Base-by-base conservation (phyloP, 2,329 filamentous ascomycete genomes). In the Aureobasidium sp. region DNA sequence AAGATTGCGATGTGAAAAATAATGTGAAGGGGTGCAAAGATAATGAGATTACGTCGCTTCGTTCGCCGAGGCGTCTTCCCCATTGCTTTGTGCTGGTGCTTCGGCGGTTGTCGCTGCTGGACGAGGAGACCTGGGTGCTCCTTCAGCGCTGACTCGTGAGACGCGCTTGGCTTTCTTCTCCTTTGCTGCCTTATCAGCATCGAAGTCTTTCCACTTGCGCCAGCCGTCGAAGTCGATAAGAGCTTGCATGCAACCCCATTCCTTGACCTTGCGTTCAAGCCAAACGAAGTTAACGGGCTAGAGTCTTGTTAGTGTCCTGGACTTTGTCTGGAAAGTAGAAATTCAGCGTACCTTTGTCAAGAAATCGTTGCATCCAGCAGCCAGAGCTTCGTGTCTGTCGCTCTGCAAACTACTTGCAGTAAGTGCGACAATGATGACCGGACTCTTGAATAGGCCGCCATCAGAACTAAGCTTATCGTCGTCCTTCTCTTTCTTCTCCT, bases 221-320 rank as follows among this genome's bases (percentile, higher is more conserved):
- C 94, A 99, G 65, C 94, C 94, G 73, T 97, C 93, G 73, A 94
- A 97, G 78, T 99, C 94, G 71, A 99, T 97, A 27, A 99, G 82
- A 10, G 94, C 94, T 78, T 97, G 94, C 94, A 99, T 99, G 79
- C 94, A 97, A 62, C 94, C 94, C 94, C 94, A 99, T 80, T 99
- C 94, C 77, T 95, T 97, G 68, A 97, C 92, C 75, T 99, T 99
- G 63, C 93, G 86, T 74, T 97, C 91, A 29, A 99, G 84, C 92
- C 93, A 99, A 64, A 95, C 89, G 72, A 97, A 97, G 73, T 96
- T 96, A 68, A 99, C 93, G 24, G 94, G 94, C 90, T 62, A 37
- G 24, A 9, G 7, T 13, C 1, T 52, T 15, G 15, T 37, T n/a
- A 62, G 41, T n/a, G 10, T 20, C 8, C 20, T 24, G 20, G 60